These are phyloP conservation scores for Gnaphalium uliginosum DNA, from an alignment of 129 eudicot genomes.

Conservation along the genomic window DNA sequence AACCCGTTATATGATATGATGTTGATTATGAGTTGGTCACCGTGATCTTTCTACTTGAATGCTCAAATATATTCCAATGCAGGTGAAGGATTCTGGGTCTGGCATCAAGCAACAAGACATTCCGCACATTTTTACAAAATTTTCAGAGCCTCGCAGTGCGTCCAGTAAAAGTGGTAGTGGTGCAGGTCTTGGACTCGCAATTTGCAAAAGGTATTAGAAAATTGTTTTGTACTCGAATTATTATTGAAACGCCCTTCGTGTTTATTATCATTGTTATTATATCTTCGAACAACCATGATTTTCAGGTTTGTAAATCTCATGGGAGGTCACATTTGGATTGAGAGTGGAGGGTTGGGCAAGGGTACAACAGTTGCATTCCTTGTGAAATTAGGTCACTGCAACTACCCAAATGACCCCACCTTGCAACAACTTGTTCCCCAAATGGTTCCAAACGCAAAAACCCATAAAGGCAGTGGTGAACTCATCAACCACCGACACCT, in stretches of 20 bases:
- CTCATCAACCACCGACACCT: constrained; percentile 42
- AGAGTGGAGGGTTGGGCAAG: constrained; percentile 61
- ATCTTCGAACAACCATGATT: constrained; percentile 2
- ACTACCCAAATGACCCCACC: constrained; percentile 39
- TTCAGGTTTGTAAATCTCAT: constrained; percentile 58
- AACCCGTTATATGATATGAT: not conserved
- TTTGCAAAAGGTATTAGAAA: constrained; percentile 49
- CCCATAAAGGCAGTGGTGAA: constrained; percentile 56
- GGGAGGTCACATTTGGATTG: constrained; percentile 70
- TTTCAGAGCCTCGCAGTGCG: constrained; percentile 45
- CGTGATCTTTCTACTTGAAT: not conserved
- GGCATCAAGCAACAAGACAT: constrained; percentile 57
- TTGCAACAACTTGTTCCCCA: constrained; percentile 32
- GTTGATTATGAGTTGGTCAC: not conserved
- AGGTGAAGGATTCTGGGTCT: constrained; percentile 68
- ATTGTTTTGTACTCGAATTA: not conserved
- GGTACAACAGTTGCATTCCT: constrained; percentile 56
- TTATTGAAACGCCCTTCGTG: not conserved
- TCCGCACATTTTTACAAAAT: constrained; percentile 55
- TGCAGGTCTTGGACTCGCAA: constrained; percentile 62
- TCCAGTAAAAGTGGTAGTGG: constrained; percentile 35
- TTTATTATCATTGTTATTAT: not conserved
- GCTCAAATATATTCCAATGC: not conserved
- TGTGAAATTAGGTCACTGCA: constrained; percentile 45
- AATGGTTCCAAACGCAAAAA: constrained; percentile 36